These are phyloP conservation scores for Violaceomyces palustris DNA, from an alignment of 1,284 basidiomycete species.

Conservation along the genomic window DNA sequence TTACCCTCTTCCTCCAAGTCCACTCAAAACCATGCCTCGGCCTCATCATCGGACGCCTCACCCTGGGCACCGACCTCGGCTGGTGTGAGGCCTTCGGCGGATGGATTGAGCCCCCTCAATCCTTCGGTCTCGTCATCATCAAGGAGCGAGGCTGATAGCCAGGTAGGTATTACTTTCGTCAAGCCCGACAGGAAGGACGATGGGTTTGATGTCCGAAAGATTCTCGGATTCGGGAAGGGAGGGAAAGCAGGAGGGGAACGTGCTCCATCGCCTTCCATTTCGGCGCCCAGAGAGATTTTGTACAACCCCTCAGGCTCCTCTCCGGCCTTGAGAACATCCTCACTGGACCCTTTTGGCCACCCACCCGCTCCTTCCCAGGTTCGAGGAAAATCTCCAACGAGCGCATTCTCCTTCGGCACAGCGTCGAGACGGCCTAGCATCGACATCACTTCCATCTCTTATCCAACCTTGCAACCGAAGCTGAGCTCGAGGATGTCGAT, in stretches of 20 bases:
- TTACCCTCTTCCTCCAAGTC: no score
- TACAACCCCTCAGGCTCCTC: conserved; percentile 1
- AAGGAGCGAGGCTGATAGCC: no score
- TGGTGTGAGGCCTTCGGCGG: no score
- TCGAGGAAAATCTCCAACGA: background rate
- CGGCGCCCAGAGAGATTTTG: background rate
- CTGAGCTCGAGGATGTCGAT: conserved; percentile 7
- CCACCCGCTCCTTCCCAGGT: background rate
- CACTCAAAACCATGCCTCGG: no score
- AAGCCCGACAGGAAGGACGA: conserved; percentile 3
- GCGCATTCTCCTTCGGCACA: background rate
- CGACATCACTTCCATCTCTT: conserved; percentile 1
- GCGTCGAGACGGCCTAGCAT: background rate
- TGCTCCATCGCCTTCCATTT: no score
- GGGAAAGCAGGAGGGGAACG: no score
- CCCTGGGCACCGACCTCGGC: no score
- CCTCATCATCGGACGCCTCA: no score
- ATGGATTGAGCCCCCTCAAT: no score
- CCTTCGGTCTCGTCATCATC: background rate
- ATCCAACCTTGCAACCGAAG: conserved; percentile 1
- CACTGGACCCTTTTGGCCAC: background rate
- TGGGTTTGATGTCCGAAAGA: conserved; percentile 10
- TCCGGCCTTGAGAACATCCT: background rate
- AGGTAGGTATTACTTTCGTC: background rate
- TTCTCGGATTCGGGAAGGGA: conserved; percentile 6